Percentiles rank a stretch among this genome's conserved stretches.
These are phyloP conservation scores for Atalantia buxifolia DNA, from an alignment of 345 rosid genomes.

Conservation along the genomic window DNA sequence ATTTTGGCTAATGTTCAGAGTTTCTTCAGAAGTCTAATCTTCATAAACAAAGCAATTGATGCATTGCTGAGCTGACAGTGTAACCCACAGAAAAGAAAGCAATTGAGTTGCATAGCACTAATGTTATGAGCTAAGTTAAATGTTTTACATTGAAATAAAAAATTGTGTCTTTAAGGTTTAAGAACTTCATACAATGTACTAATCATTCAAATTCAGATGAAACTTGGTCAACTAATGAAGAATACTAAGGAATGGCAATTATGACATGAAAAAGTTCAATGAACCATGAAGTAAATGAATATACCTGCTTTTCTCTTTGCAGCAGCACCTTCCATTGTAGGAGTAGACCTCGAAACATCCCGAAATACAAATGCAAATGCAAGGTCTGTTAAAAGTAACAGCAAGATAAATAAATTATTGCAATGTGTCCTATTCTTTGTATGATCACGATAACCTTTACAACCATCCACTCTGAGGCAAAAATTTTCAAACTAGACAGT, in stretches of 20 bases:
- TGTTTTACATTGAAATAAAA: not conserved
- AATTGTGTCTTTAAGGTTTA: not conserved
- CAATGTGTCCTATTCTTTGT: not conserved
- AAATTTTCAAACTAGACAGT: not conserved
- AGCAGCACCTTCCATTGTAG: conserved; percentile 26
- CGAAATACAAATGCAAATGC: conserved; percentile 88
- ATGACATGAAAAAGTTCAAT: not conserved
- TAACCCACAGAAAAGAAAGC: not conserved
- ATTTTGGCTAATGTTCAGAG: not conserved
- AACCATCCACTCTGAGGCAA: not conserved
- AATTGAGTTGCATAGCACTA: not conserved
- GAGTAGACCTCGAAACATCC: conserved; percentile 41
- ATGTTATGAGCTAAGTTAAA: not conserved
- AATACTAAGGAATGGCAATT: not conserved
- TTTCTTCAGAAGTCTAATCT: not conserved
- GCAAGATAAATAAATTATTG: not conserved
- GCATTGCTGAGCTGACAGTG: not conserved
- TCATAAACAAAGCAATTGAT: not conserved
- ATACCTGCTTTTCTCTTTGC: conserved; percentile 82
- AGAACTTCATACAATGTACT: not conserved
- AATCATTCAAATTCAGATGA: not conserved
- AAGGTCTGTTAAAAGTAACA: conserved; percentile 41
- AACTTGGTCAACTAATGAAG: not conserved
- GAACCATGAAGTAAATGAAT: not conserved
- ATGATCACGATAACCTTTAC: too few relatives aligned